Evolutionary conservation across 306 rosid species (phyloP), one percentile per base, ranked within the genome.

Genomic region (Spatholobus suberectus): DNA sequence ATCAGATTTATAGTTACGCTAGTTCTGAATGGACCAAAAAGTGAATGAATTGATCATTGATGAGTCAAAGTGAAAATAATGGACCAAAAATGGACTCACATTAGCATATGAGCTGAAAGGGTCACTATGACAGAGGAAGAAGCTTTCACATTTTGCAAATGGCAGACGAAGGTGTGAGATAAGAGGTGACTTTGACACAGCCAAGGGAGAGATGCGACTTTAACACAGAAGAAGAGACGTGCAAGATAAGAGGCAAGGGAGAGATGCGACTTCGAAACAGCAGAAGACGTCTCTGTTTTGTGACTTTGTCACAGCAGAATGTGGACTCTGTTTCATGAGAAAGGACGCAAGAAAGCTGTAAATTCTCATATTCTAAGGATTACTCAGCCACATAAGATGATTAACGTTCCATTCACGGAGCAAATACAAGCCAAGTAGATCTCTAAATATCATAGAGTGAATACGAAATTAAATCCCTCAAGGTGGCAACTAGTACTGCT

Each of bases 361-460:
- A n/a, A n/a, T n/a, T n/a, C n/a, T n/a, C 58, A 70, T 62, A 27
- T 41, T 57, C 47, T 18, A 70, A 6, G 23, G 13, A 71, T 15
- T 72, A 41, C n/a, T 79, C 58, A 29, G 77, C 10, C 62, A 77
- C 37, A 20, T 5, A 44, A 77, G 49, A 65, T 77, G 35, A 65
- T 7, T n/a, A 67, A 49, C 6, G 18, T 49, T 81, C 47, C 57
- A 73, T 27, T 24, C 66, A 70, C 21, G 47, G 61, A 54, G 61
- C 61, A 54, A 54, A 6, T 13, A 8, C 5, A 54, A 54, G 3
- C 27, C 61, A 54, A 54, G 61, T 54, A 20, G 10, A 54, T n/a
- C 10, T 2, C 27, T 54, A 2, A 54, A n/a, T 49, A 49, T 49
- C 55, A 44, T 44, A 13, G 11, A 44, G 32, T 29, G 1, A 1